Conservation (phyloP, 371 early-diverging fungal genomes). For the Mucor velutinosus region DNA sequence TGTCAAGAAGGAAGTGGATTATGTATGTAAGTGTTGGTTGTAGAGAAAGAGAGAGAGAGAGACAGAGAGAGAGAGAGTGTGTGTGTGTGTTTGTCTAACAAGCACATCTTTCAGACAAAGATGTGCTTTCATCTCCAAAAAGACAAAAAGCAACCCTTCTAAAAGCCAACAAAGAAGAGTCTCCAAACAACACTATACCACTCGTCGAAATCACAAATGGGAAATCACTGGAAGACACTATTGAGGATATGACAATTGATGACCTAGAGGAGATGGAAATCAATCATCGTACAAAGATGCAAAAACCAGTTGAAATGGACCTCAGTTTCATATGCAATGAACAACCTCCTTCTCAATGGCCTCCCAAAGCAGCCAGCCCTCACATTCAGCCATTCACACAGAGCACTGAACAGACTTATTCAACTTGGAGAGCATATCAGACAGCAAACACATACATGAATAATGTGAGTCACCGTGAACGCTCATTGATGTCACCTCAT, state of each 20-base stretch:
- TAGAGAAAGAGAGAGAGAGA: too few species aligned
- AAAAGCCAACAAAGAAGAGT: background rate
- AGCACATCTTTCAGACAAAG: background rate
- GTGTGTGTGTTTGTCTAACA: too few species aligned
- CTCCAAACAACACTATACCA: background rate
- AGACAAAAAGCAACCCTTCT: background rate
- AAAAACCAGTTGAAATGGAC: slow-evolving; percentile 8
- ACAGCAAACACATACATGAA: too few species aligned
- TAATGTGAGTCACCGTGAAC: too few species aligned
- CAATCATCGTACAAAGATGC: background rate
- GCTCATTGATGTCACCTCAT: too few species aligned
- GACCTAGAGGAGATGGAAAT: background rate
- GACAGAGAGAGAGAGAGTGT: background rate
- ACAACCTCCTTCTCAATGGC: background rate
- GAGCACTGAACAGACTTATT: background rate
- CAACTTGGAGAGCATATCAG: background rate
- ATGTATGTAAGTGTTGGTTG: slow-evolving; percentile 10
- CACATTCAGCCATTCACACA: background rate
- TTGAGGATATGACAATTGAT: background rate
- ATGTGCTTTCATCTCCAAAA: background rate
- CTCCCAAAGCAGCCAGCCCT: background rate
- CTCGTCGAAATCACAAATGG: background rate
- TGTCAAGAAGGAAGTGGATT: slow-evolving; percentile 13
- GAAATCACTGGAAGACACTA: background rate
- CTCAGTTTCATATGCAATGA: slow-evolving; percentile 9